phyloP scores from a whole-genome alignment of 805 yeast genomes.

The Saccharomycopsis sp. region DNA sequence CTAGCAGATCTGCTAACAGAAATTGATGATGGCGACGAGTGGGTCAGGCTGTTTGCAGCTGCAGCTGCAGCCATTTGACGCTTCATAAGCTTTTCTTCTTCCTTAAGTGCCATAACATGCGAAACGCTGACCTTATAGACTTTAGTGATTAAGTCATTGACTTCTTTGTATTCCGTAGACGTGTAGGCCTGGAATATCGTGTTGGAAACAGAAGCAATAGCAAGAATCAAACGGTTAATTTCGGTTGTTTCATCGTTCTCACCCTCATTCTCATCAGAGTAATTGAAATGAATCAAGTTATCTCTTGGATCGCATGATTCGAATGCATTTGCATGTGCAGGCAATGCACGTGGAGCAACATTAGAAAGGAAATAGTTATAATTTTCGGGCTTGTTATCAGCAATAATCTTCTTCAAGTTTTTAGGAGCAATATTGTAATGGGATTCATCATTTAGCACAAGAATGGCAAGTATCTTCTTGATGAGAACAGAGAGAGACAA shows the following conservation, averaged over 20 bases:
- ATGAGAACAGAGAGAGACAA: constrained; percentile 5
- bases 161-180: constrained; percentile 16
- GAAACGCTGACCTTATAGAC: constrained; percentile 19
- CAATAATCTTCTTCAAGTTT: constrained; percentile 8
- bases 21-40: background rate
- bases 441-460: constrained; percentile 19
- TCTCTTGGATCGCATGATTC: constrained; percentile 1
- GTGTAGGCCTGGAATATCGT: constrained; percentile 17
- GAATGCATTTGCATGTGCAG: background rate
- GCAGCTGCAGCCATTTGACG: constrained; percentile 4
- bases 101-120: constrained; percentile 21
- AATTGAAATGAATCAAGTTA: constrained; percentile 2
- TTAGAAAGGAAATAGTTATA: background rate
- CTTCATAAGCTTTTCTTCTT: constrained; percentile 15
- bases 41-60: background rate
- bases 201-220: constrained; percentile 18
- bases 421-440: constrained; percentile 7
- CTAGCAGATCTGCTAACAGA: background rate
- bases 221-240: constrained; percentile 13
- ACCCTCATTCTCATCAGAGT: background rate
- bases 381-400: constrained; percentile 13
- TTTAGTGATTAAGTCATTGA: constrained; percentile 15
- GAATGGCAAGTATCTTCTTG: constrained; percentile 14
- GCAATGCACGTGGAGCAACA: no score
- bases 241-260: constrained; percentile 7